A percentile compares a stretch with the other conserved stretches of the same genome.
phyloP scores from a whole-genome alignment of 2,329 filamentous ascomycete species.

The Penicillium sp. region DNA sequence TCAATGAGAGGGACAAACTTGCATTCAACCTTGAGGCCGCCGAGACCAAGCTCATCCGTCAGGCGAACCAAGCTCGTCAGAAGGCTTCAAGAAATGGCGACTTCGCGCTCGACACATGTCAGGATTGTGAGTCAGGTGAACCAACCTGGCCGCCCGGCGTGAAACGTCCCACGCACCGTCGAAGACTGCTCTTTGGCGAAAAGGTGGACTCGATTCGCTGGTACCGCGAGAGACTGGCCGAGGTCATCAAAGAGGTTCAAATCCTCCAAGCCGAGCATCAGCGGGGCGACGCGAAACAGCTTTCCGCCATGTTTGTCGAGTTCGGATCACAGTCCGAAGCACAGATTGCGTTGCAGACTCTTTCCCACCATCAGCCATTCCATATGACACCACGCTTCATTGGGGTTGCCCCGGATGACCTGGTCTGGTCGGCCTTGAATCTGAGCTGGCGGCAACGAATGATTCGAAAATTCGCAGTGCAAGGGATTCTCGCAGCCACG shows the following conservation, averaged over 20 bases:
- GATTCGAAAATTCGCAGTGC: conserved; percentile 61
- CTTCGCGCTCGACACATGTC: conserved; percentile 16
- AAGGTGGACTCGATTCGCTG: conserved; percentile 90
- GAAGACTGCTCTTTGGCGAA: conserved; percentile 61
- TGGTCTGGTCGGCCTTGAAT: conserved; percentile 81
- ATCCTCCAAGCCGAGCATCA: conserved; percentile 60
- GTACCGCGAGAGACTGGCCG: conserved; percentile 67
- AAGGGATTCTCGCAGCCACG: conserved; percentile 65
- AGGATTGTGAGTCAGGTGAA: conserved; percentile 27
- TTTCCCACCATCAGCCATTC: conserved; percentile 77
- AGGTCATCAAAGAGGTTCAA: conserved; percentile 64
- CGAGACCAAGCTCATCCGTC: conserved; percentile 78
- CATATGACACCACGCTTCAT: conserved; percentile 85
- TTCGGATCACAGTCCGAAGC: conserved; percentile 76
- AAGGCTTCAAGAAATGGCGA: conserved; percentile 48
- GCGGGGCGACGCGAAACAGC: conserved; percentile 56
- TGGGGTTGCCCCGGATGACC: conserved; percentile 71
- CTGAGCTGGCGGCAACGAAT: conserved; percentile 81
- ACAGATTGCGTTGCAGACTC: conserved; percentile 75
- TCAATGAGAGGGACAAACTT: conserved; percentile 70
- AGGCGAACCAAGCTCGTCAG: conserved; percentile 63
- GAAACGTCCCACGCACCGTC: conserved; percentile 66
- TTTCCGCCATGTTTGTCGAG: conserved; percentile 82
- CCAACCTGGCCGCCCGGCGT: conserved; percentile 26
- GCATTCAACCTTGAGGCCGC: conserved; percentile 75